Evolutionary conservation across 169 alveolate species (phyloP).

Genomic region (Plasmodium malariae): DNA sequence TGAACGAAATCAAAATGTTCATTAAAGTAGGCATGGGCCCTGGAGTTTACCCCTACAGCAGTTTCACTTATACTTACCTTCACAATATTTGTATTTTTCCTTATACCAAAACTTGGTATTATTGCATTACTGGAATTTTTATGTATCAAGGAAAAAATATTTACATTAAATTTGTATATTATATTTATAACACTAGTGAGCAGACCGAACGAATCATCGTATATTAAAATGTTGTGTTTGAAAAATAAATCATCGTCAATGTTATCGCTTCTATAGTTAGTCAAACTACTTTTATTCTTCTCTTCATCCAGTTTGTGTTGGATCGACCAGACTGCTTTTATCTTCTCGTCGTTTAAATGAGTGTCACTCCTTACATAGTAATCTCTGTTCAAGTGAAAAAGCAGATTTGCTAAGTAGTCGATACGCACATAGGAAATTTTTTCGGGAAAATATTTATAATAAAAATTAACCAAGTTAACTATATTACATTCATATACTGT

Average conservation of each 20-base stretch:
- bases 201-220: slow-evolving; percentile 58
- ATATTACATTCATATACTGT: slow-evolving; percentile 64
- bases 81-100: slow-evolving; percentile 27
- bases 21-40: neutral
- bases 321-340: no score
- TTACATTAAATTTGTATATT: slow-evolving; percentile 18
- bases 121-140: slow-evolving; percentile 49
- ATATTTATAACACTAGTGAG: slow-evolving; percentile 42
- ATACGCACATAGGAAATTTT: slow-evolving; percentile 38
- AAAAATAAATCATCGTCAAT: neutral
- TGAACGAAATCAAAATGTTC: neutral
- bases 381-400: slow-evolving; percentile 41
- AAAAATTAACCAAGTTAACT: slow-evolving; percentile 21
- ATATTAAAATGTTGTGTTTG: slow-evolving; percentile 39
- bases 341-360: no score
- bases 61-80: slow-evolving; percentile 17
- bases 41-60: neutral
- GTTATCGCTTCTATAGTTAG: neutral
- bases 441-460: slow-evolving; percentile 60
- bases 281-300: neutral
- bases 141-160: slow-evolving; percentile 45
- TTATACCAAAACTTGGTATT: slow-evolving; percentile 47
- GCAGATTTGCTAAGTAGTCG: slow-evolving; percentile 43
- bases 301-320: no score
- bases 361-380: neutral